phyloP scores from a whole-genome alignment of 768 basidiomycete genomes.

The Chiua virens region DNA sequence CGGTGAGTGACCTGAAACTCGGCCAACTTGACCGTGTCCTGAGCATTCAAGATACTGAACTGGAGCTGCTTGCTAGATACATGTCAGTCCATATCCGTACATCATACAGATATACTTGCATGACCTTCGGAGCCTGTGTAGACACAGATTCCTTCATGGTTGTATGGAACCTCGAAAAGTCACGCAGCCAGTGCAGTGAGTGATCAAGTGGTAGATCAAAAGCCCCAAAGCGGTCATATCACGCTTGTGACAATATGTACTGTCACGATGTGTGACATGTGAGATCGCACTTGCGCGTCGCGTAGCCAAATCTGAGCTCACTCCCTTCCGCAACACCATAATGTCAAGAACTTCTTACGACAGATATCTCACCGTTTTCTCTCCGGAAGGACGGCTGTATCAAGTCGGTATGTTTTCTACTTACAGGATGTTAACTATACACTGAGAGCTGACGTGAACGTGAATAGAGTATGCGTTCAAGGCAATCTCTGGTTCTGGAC shows the following conservation, averaged over 20 bases:
- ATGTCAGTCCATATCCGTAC: constrained; percentile 4
- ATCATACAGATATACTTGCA: constrained; percentile 44
- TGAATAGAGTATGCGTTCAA: constrained; percentile 96
- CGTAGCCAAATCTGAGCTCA: constrained; percentile 35
- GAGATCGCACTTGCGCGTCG: constrained; percentile 55
- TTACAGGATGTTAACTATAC: not conserved
- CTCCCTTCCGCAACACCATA: constrained; percentile 39
- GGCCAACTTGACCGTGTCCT: constrained; percentile 93
- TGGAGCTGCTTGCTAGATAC: constrained; percentile 84
- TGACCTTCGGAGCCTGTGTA: constrained; percentile 79
- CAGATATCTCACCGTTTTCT: constrained; percentile 95
- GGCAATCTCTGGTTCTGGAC: constrained; percentile 95
- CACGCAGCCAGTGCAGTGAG: not conserved
- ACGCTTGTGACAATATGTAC: constrained; percentile 11
- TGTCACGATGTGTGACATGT: constrained; percentile 36
- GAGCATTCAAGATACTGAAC: constrained; percentile 90
- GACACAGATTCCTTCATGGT: constrained; percentile 79
- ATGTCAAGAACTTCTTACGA: constrained; percentile 98
- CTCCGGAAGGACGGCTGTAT: constrained; percentile 94
- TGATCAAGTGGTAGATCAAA: not conserved
- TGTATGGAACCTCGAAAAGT: not conserved
- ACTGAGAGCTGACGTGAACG: constrained; percentile 7
- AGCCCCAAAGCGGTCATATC: not conserved
- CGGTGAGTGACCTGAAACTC: constrained; percentile 95
- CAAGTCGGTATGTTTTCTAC: constrained; percentile 81